phyloP scores from a whole-genome alignment of 257 asterid species.

The Solanum neorickii region DNA sequence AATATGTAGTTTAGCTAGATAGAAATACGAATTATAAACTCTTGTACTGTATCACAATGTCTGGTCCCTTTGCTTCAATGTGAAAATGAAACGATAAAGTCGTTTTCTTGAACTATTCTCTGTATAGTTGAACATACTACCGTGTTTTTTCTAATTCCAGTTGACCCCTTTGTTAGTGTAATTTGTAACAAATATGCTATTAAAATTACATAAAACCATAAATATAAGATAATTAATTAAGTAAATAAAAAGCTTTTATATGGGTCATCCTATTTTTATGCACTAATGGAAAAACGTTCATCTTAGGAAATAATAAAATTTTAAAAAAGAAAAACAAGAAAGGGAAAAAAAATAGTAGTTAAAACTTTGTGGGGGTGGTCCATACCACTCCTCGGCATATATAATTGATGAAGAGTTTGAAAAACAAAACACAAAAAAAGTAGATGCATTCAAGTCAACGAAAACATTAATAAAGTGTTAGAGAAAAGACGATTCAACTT shows the following conservation, averaged over 20 bases:
- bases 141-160: background rate
- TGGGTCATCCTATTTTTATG: background rate
- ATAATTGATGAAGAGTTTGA: background rate
- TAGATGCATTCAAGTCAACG: slow-evolving; percentile 8
- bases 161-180: background rate
- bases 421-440: background rate
- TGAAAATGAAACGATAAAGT: background rate
- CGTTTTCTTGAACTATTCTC: background rate
- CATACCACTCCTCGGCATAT: background rate
- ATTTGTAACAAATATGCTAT: background rate
- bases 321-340: background rate
- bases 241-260: background rate
- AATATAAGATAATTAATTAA: background rate
- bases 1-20: background rate
- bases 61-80: background rate
- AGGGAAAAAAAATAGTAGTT: background rate
- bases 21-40: background rate
- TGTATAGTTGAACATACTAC: background rate
- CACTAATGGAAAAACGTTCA: background rate
- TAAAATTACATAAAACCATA: background rate
- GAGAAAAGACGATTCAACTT: background rate
- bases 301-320: background rate
- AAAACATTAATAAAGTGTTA: background rate
- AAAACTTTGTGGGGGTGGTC: background rate
- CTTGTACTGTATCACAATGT: background rate